Evolutionary conservation across 768 basidiomycete species (phyloP).

Genomic region (Tylopilus sp.): DNA sequence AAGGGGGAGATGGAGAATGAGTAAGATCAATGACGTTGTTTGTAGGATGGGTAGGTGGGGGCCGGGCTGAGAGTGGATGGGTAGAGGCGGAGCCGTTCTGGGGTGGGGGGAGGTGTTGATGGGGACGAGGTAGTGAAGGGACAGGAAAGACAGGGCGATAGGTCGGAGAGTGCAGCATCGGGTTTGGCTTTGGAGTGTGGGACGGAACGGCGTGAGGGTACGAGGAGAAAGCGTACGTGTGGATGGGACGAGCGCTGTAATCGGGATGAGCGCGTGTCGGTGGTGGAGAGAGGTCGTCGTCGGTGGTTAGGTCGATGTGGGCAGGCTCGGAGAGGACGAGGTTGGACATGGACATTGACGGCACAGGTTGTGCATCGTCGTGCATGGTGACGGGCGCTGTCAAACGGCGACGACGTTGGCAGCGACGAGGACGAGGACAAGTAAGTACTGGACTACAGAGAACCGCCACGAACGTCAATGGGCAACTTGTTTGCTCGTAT

Average conservation of each 20-base stretch:
- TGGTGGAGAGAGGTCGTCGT: conserved; percentile 51
- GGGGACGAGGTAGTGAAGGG: conserved; percentile 30
- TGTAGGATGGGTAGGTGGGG: conserved; percentile 26
- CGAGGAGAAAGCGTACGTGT: conserved; percentile 21
- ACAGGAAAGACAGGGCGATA: conserved; percentile 55
- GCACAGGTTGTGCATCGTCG: conserved; percentile 27
- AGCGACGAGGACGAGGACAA: conserved; percentile 1
- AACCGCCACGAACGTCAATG: conserved; percentile 12
- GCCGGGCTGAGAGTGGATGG: conserved; percentile 16
- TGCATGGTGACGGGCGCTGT: conserved; percentile 20
- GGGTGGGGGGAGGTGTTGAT: conserved; percentile 20
- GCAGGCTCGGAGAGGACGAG: conserved; percentile 41
- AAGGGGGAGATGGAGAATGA: conserved; percentile 54
- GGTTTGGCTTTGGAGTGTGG: conserved; percentile 24
- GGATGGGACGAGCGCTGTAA: conserved; percentile 41
- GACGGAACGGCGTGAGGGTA: conserved; percentile 23
- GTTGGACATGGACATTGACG: conserved; percentile 35
- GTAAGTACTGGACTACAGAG: conserved; percentile 13
- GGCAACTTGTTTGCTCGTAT: conserved; percentile 18
- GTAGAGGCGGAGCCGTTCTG: conserved; percentile 25
- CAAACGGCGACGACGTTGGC: neutral
- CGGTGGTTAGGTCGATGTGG: conserved; percentile 69
- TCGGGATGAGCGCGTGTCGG: conserved; percentile 31
- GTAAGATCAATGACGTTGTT: conserved; percentile 77
- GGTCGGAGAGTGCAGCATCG: conserved; percentile 21